Base-by-base conservation (phyloP, 331 rosid species). In the Phaseolus coccineus region DNA sequence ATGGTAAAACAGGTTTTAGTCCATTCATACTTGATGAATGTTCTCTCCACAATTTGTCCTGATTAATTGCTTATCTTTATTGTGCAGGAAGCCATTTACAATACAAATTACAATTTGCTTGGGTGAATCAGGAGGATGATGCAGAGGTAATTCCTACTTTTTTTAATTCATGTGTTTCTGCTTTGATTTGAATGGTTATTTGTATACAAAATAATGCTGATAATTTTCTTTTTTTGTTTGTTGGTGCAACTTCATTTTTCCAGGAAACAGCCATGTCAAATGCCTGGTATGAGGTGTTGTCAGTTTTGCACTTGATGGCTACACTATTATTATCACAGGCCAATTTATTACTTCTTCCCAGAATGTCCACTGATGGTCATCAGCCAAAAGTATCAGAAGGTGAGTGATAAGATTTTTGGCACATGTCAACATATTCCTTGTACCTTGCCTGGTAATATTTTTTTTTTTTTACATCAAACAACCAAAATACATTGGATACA, bases 321-420 rank as follows among this genome's bases (percentile, higher is more conserved):
- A 88, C 76, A 87, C 92, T 96, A 47, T 91, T 72, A 44, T 84
- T 96, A 77, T 93, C 98, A 39, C 97, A 88, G 81, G 98, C 97
- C 84, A 93, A 91, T 87, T 86, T 96, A 77, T 96, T 96, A 80
- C 98, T 96, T 89, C 97, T 96, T 88, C 98, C 99, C 10, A 89
- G 98, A 91, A 89, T 91, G 51, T 88, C 98, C 46, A 44, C 90
- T n/a, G 98, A 96, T 74, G 95, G 97, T 79, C 44, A 89, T 87
- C 99, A 96, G 89, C 88, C 97, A 77, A 96, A 91, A 92, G 97
- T 90, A 76, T 83, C 97, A 33, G 99, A 96, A 91, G 98, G 99
- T 90, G 77, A 44, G 82, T 69, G 51, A 33, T 82, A 62, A 62
- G 51, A 6, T 44, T 39, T 57, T 76, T 66, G 65, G 61, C 48